These are phyloP conservation scores for Cystobasidium pallidum DNA, from an alignment of 1,284 basidiomycete species.

Conservation along the genomic window DNA sequence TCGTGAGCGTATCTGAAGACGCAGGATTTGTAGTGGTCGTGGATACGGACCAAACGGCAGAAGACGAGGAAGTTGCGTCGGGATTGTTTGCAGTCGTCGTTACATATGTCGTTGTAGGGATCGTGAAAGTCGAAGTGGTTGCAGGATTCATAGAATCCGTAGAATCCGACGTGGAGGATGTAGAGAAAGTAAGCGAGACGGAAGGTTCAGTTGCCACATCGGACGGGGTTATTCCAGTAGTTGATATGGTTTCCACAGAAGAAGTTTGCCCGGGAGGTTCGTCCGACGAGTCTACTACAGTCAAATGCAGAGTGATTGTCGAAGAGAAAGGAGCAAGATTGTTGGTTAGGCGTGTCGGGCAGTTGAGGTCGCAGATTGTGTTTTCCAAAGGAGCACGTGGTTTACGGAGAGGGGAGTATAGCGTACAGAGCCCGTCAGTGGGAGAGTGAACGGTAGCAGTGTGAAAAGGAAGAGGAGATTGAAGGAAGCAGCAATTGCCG, in stretches of 20 bases:
- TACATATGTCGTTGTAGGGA: conserved; percentile 16
- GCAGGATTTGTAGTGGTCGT: background rate
- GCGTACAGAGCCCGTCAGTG: too few relatives aligned
- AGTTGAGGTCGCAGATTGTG: background rate
- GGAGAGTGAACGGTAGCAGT: too few relatives aligned
- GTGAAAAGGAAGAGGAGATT: background rate
- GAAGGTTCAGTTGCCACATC: background rate
- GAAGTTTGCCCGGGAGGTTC: background rate
- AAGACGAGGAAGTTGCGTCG: conserved; percentile 2
- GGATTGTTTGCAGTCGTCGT: conserved; percentile 6
- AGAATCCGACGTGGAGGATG: too few relatives aligned
- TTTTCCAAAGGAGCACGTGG: background rate
- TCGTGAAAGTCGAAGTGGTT: too few relatives aligned
- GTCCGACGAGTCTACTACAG: background rate
- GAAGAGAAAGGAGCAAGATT: background rate
- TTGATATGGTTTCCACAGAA: background rate
- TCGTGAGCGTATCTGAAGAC: conserved; percentile 10
- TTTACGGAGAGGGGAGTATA: background rate
- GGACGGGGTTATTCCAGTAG: background rate
- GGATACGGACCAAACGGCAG: background rate
- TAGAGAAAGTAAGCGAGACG: too few relatives aligned
- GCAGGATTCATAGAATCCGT: too few relatives aligned
- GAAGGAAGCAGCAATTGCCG: background rate
- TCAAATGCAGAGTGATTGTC: background rate
- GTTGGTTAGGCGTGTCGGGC: background rate